Percentiles rank a stretch among this genome's conserved stretches.
Evolutionary conservation across 1,139 yeast species (phyloP).

Genomic region (Sugiyamaella pinicola): DNA sequence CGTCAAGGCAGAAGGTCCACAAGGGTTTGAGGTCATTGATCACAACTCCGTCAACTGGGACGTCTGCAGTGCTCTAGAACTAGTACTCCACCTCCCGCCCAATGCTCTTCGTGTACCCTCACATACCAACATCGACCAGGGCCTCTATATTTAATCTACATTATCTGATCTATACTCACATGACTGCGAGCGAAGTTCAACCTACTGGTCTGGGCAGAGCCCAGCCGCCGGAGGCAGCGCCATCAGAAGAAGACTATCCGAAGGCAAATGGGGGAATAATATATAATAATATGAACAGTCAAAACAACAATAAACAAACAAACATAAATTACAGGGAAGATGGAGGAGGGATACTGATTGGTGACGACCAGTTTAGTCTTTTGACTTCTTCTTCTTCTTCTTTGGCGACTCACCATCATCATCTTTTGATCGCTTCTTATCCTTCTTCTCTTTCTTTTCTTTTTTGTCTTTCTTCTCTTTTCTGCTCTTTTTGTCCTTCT

Average conservation of each 20-base stretch:
- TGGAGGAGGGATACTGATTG: neutral
- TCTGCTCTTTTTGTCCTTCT: constrained; percentile 46
- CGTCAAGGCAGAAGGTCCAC: constrained; percentile 39
- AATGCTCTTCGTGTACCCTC: constrained; percentile 15
- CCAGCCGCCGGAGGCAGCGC: too few species aligned
- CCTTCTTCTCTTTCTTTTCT: constrained; percentile 38
- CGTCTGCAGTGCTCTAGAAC: constrained; percentile 20
- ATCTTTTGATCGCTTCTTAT: constrained; percentile 38
- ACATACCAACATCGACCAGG: constrained; percentile 24
- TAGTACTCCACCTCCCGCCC: constrained; percentile 17
- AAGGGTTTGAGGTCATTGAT: constrained; percentile 36
- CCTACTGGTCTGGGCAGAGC: too few species aligned
- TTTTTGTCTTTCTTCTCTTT: constrained; percentile 57
- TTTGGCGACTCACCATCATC: constrained; percentile 38
- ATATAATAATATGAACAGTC: constrained; percentile 17
- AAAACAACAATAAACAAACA: constrained; percentile 22
- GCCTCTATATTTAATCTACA: constrained; percentile 31
- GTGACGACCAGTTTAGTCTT: constrained; percentile 29
- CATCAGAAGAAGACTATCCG: too few species aligned
- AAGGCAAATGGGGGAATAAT: too few species aligned
- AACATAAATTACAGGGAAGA: constrained; percentile 19
- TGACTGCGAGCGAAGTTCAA: too few species aligned
- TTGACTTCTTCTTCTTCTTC: constrained; percentile 44
- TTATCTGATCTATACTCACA: too few species aligned
- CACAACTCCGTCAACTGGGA: constrained; percentile 26